Conservation (phyloP, 306 rosid species). For the Acacia melanoxylon region DNA sequence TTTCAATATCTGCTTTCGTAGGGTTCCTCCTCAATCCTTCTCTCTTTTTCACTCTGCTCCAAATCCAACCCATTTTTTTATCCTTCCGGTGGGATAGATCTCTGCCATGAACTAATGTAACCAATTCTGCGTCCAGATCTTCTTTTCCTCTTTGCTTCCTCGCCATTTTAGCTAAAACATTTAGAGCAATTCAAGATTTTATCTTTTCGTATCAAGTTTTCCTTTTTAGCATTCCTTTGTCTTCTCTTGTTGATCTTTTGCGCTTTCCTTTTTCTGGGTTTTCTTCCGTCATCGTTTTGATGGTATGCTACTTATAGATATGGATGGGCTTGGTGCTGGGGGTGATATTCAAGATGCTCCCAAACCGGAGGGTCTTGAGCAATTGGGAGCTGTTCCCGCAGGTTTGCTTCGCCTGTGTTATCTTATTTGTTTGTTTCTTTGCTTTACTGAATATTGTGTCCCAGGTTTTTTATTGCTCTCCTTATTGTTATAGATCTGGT, state of each 20-base stretch:
- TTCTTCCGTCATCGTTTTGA: constrained; percentile 28
- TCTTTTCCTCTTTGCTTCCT: constrained; percentile 25
- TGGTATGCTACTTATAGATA: constrained; percentile 39
- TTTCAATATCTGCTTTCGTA: constrained; percentile 43
- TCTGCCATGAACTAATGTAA: constrained; percentile 30
- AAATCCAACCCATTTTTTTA: constrained; percentile 38
- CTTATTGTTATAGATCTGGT: constrained; percentile 42
- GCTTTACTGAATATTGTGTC: constrained; percentile 4
- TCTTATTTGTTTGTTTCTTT: neutral
- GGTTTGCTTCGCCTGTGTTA: constrained; percentile 48
- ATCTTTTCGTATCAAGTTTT: constrained; percentile 31
- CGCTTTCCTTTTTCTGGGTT: constrained; percentile 28
- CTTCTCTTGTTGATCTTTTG: constrained; percentile 27
- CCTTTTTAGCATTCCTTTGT: constrained; percentile 30
- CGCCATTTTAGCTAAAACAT: constrained; percentile 39
- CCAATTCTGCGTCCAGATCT: constrained; percentile 48
- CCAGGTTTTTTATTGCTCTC: constrained; percentile 9
- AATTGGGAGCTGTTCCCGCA: constrained; percentile 59
- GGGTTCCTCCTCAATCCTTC: constrained; percentile 50
- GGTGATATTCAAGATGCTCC: constrained; percentile 59
- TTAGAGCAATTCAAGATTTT: constrained; percentile 12
- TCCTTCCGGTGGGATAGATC: constrained; percentile 11
- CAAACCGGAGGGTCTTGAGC: constrained; percentile 56
- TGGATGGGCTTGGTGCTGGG: constrained; percentile 83
- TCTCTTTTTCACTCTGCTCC: constrained; percentile 36